Evolutionary conservation across 257 asterid genomes (phyloP).

Genomic region (Galeopsis tetrahit): DNA sequence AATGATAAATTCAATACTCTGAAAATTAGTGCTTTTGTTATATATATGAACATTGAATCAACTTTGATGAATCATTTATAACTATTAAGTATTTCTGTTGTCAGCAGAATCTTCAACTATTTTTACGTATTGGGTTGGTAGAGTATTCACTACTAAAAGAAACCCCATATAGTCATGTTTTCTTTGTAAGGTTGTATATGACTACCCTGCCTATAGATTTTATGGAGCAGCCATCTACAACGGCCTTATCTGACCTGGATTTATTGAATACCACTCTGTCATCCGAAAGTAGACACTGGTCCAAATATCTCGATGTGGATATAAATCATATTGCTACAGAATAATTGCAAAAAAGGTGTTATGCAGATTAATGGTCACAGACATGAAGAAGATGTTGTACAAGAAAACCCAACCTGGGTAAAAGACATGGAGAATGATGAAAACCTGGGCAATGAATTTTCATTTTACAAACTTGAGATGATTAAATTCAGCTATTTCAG

Average conservation of each 20-base stretch:
- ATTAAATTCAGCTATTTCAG: conserved; percentile 62
- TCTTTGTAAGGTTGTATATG: conserved; percentile 67
- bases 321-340: conserved; percentile 44
- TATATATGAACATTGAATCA: too few species aligned
- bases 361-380: conserved; percentile 66
- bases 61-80: too few species aligned
- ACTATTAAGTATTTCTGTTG: too few species aligned
- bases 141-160: too few species aligned
- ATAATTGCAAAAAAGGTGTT: conserved; percentile 48
- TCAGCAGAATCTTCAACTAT: conserved; percentile 36
- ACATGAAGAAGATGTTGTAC: conserved; percentile 51
- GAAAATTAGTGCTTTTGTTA: too few species aligned
- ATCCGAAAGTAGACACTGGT: conserved; percentile 70
- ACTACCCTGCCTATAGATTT: conserved; percentile 71
- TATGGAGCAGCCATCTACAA: conserved; percentile 94
- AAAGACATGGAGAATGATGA: conserved; percentile 80
- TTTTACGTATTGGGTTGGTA: too few species aligned
- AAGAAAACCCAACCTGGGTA: conserved; percentile 60
- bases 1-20: too few species aligned
- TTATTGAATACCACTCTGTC: conserved; percentile 82
- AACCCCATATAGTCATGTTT: too few species aligned
- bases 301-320: conserved; percentile 41
- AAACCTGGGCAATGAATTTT: conserved; percentile 69
- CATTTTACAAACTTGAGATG: conserved; percentile 94
- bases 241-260: conserved; percentile 90